Conservation (phyloP, 768 basidiomycete genomes). For the Rhizopogon vulgaris region DNA sequence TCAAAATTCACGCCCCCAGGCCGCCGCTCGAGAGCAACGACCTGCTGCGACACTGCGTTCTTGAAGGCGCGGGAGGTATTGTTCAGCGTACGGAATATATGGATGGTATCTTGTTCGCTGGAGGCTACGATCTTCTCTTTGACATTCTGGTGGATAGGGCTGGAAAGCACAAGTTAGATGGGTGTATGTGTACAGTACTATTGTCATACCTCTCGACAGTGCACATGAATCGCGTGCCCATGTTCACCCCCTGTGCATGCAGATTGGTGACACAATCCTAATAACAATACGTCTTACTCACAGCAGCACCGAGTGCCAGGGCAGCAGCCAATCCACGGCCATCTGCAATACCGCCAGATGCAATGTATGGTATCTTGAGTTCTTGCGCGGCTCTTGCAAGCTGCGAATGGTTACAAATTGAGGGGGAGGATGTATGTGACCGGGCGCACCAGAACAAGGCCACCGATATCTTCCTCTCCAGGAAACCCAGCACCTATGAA, state of each 20-base stretch:
- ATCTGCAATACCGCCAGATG: conserved; percentile 89
- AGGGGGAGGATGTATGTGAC: not conserved
- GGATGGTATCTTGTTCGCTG: conserved; percentile 76
- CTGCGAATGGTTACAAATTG: conserved; percentile 30
- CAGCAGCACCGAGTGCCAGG: conserved; percentile 73
- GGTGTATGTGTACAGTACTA: not conserved
- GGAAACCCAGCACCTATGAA: conserved; percentile 84
- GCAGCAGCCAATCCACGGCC: conserved; percentile 78
- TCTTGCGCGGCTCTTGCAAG: conserved; percentile 84
- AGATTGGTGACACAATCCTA: not conserved
- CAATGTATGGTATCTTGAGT: conserved; percentile 78
- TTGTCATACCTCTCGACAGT: conserved; percentile 66
- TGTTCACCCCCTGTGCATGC: conserved; percentile 64
- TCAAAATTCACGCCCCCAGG: conserved; percentile 86
- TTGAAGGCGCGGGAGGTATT: conserved; percentile 86
- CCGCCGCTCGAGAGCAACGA: conserved; percentile 74
- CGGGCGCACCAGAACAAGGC: conserved; percentile 63
- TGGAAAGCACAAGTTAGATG: conserved; percentile 17
- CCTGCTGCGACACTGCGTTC: conserved; percentile 78
- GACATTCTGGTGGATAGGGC: conserved; percentile 84
- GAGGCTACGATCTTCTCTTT: conserved; percentile 85
- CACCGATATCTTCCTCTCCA: conserved; percentile 91
- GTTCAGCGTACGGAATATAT: conserved; percentile 84
- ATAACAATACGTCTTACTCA: conserved; percentile 31
- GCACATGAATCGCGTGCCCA: conserved; percentile 92